Evolutionary conservation across 2,329 filamentous ascomycete species (phyloP).

Genomic region (Aureobasidium sp.): DNA sequence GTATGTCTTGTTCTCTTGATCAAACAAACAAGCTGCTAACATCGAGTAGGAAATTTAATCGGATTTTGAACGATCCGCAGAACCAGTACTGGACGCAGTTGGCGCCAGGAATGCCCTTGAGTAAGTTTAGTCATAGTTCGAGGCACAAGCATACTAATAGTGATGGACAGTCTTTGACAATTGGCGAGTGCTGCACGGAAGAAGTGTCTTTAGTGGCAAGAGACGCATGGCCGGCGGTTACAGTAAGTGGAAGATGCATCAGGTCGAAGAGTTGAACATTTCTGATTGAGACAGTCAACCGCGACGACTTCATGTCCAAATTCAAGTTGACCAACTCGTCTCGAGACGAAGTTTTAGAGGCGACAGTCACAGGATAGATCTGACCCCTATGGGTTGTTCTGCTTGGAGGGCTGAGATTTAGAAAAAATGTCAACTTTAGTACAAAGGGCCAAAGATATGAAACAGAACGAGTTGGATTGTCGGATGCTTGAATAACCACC

Average conservation of each 20-base stretch:
- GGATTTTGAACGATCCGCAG: slow-evolving; percentile 57
- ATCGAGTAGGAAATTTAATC: slow-evolving; percentile 54
- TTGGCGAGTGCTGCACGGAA: slow-evolving; percentile 86
- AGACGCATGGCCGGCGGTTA: slow-evolving; percentile 88
- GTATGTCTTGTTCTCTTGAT: slow-evolving; percentile 18
- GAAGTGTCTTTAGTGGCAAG: slow-evolving; percentile 74
- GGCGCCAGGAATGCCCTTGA: slow-evolving; percentile 66
- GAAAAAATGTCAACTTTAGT: no score
- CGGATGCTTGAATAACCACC: no score
- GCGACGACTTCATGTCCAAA: slow-evolving; percentile 72
- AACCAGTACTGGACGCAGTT: slow-evolving; percentile 77
- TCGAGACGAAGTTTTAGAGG: slow-evolving; percentile 25
- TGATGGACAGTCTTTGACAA: slow-evolving; percentile 74
- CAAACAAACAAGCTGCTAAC: neutral
- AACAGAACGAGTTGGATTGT: no score
- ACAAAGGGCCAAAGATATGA: no score
- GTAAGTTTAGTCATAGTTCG: slow-evolving; percentile 43
- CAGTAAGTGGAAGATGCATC: slow-evolving; percentile 49
- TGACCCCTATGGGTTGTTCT: no score
- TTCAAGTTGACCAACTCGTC: slow-evolving; percentile 64
- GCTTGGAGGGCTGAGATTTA: no score
- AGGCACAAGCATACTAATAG: slow-evolving; percentile 6
- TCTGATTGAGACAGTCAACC: slow-evolving; percentile 51
- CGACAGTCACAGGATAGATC: slow-evolving; percentile 31
- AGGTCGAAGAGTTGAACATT: neutral